Percentiles rank a stretch among this genome's conserved stretches.
phyloP scores from a whole-genome alignment of 2,329 filamentous ascomycete genomes.

The Fusarium sp. region DNA sequence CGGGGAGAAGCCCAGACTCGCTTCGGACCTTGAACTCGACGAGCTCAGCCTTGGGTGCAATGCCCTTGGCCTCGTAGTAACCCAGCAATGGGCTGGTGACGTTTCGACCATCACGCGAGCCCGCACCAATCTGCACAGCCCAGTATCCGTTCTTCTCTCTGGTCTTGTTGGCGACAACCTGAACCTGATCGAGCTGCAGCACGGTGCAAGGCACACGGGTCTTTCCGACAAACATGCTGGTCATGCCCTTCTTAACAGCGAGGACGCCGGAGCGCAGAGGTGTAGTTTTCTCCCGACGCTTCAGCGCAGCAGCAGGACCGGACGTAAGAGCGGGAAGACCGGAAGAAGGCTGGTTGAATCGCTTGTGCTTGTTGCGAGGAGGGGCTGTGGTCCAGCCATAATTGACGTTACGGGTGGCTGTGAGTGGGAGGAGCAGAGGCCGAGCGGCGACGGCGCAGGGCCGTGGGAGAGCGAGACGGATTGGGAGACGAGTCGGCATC shows the following conservation, averaged over 20 bases:
- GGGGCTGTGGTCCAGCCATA: conserved; percentile 73
- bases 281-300: conserved; percentile 69
- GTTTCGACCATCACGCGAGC: conserved; percentile 79
- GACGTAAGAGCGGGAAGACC: conserved; percentile 69
- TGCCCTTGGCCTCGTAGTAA: conserved; percentile 85
- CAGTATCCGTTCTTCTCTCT: conserved; percentile 86
- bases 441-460: conserved; percentile 52
- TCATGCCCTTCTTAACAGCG: conserved; percentile 96
- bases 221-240: conserved; percentile 85
- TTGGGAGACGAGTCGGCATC: conserved; percentile 63
- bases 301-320: conserved; percentile 71
- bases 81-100: conserved; percentile 86
- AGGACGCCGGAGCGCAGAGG: conserved; percentile 83
- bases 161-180: conserved; percentile 91
- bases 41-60: conserved; percentile 86
- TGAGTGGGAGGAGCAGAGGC: conserved; percentile 61
- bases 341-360: conserved; percentile 71
- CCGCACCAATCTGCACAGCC: conserved; percentile 90
- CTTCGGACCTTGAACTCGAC: conserved; percentile 88
- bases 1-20: conserved; percentile 77
- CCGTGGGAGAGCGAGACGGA: conserved; percentile 60
- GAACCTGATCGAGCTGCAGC: conserved; percentile 90
- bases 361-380: conserved; percentile 64
- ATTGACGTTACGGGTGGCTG: conserved; percentile 64
- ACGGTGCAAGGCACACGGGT: conserved; percentile 88